A percentile compares a stretch with the other conserved stretches of the same genome.
These are phyloP conservation scores for Coemansia sp. DNA, from an alignment of 192 early-diverging fungal genomes.

Conservation along the genomic window DNA sequence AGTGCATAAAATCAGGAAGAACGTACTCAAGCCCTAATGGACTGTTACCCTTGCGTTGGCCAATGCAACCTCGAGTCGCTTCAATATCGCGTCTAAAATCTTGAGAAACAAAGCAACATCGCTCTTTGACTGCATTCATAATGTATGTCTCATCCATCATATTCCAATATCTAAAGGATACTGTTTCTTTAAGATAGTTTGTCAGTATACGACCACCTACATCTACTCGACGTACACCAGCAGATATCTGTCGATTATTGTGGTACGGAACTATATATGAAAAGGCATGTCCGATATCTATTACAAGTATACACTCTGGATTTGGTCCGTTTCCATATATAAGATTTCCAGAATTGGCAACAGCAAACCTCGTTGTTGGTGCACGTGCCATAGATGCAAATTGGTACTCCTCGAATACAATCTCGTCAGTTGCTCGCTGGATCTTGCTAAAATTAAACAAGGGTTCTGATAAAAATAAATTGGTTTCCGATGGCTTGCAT, in stretches of 20 bases:
- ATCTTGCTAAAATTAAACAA: slow-evolving; percentile 75
- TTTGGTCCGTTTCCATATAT: slow-evolving; percentile 7
- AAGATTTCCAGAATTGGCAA: slow-evolving; percentile 1
- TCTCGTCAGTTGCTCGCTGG: slow-evolving; percentile 71
- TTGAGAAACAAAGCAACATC: slow-evolving; percentile 75
- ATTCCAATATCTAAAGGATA: slow-evolving; percentile 90
- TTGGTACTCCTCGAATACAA: slow-evolving; percentile 83
- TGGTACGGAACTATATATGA: slow-evolving; percentile 75
- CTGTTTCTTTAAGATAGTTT: slow-evolving; percentile 85
- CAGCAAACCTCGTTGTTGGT: slow-evolving; percentile 20
- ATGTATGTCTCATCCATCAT: slow-evolving; percentile 93
- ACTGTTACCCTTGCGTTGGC: slow-evolving; percentile 30
- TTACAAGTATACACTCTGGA: slow-evolving; percentile 65
- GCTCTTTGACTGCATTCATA: slow-evolving; percentile 82
- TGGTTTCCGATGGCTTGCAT: slow-evolving; percentile 63
- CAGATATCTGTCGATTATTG: slow-evolving; percentile 54
- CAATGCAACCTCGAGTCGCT: slow-evolving; percentile 30
- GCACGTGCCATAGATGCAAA: slow-evolving; percentile 55
- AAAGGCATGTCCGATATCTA: slow-evolving; percentile 80
- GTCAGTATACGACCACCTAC: slow-evolving; percentile 86
- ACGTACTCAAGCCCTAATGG: slow-evolving; percentile 36
- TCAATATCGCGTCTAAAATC: slow-evolving; percentile 67
- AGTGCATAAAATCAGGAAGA: slow-evolving; percentile 45
- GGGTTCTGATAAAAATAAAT: slow-evolving; percentile 73
- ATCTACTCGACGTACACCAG: slow-evolving; percentile 69